A percentile compares a stretch with the other conserved stretches of the same genome.
These are phyloP conservation scores for Verbena officinalis DNA, from an alignment of 257 asterid genomes.

Conservation along the genomic window DNA sequence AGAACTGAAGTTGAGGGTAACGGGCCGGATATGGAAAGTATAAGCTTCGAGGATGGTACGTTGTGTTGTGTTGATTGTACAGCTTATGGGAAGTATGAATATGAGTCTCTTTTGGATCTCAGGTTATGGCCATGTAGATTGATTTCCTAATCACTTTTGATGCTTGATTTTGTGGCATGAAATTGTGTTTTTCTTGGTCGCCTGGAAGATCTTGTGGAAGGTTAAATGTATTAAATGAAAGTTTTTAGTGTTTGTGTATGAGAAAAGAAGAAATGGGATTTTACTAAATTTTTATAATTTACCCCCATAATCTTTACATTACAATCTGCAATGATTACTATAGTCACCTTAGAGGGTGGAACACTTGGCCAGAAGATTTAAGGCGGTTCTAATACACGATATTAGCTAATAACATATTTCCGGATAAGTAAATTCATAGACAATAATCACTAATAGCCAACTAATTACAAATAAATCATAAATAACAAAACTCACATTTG, in stretches of 20 bases:
- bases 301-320: too few relatives aligned
- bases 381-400: too few relatives aligned
- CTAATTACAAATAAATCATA: too few relatives aligned
- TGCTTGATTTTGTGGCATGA: slow-evolving; percentile 27
- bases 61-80: slow-evolving; percentile 14
- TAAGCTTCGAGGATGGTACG: slow-evolving; percentile 25
- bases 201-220: slow-evolving; percentile 27
- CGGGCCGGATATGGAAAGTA: slow-evolving; percentile 82
- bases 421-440: too few relatives aligned
- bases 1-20: slow-evolving; percentile 77
- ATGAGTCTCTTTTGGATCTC: slow-evolving; percentile 11
- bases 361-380: too few relatives aligned
- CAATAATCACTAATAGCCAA: too few relatives aligned
- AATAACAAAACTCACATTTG: too few relatives aligned
- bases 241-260: slow-evolving; percentile 3
- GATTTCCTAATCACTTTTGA: background rate
- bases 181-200: slow-evolving; percentile 21
- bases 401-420: too few relatives aligned
- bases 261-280: background rate
- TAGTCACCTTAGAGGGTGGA: too few relatives aligned
- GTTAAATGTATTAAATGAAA: slow-evolving; percentile 23
- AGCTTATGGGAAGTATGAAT: slow-evolving; percentile 21
- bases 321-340: too few relatives aligned
- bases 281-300: background rate
- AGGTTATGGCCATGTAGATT: slow-evolving; percentile 21